Conservation (phyloP, 805 yeast species). For the Sugiyamaella qingdaonensis region DNA sequence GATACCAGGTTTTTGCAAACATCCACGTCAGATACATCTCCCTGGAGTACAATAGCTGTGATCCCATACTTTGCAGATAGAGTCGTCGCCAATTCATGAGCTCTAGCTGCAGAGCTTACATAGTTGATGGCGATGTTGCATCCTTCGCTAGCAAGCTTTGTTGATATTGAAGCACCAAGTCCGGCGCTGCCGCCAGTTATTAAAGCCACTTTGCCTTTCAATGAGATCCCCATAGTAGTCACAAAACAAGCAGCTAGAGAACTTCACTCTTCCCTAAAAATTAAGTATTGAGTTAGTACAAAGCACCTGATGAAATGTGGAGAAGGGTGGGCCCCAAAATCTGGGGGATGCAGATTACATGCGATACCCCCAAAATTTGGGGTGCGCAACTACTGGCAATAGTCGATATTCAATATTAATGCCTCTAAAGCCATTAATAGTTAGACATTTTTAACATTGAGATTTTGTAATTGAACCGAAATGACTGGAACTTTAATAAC, state of each 20-base stretch:
- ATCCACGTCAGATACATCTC: conserved; percentile 23
- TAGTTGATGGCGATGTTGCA: conserved; percentile 22
- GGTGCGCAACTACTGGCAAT: background rate
- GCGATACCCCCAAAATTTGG: background rate
- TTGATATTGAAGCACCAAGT: conserved; percentile 22
- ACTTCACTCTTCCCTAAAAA: too few species aligned
- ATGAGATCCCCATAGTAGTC: conserved; percentile 6
- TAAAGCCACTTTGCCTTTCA: conserved; percentile 21
- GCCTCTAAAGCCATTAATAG: background rate
- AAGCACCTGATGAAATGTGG: too few species aligned
- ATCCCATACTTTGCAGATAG: conserved; percentile 9
- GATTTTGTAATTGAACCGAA: background rate
- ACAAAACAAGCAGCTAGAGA: too few species aligned
- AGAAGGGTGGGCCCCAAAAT: too few species aligned
- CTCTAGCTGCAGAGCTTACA: conserved; percentile 13
- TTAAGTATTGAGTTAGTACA: too few species aligned
- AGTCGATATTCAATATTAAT: too few species aligned
- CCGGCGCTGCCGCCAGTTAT: conserved; percentile 27
- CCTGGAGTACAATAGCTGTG: conserved; percentile 18
- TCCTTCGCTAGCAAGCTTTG: conserved; percentile 24
- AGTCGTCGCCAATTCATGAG: conserved; percentile 18
- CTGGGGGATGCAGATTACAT: too few species aligned
- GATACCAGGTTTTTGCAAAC: conserved; percentile 27
- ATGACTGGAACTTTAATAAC: conserved; percentile 26
- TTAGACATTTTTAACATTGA: background rate